Conservation (phyloP, 2,329 filamentous ascomycete species). For the Pseudogymnoascus sp. region DNA sequence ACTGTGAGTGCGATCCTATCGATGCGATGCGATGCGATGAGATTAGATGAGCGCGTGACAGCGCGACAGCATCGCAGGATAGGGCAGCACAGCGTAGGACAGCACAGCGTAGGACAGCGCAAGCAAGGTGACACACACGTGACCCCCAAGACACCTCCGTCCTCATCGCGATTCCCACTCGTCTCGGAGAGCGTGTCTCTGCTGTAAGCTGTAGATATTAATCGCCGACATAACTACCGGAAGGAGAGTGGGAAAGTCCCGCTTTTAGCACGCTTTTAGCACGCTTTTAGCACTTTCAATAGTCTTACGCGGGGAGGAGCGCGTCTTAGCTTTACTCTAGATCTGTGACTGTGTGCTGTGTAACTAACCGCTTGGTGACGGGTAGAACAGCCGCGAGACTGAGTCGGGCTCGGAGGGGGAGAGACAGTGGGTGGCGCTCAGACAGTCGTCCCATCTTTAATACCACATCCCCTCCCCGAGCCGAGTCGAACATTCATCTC, state of each 20-base stretch:
- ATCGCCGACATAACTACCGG: neutral
- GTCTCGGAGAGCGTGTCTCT: neutral
- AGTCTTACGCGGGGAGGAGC: neutral
- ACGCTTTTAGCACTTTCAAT: neutral
- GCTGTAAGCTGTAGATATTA: neutral
- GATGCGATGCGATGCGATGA: neutral
- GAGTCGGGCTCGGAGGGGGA: neutral
- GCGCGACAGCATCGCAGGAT: neutral
- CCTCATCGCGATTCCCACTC: neutral
- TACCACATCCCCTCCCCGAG: constrained; percentile 8
- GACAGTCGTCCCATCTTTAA: neutral
- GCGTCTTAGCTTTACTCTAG: neutral
- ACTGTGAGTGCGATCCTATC: neutral
- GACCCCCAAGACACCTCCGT: neutral
- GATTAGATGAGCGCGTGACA: no score
- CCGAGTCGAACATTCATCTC: neutral
- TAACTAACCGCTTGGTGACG: neutral
- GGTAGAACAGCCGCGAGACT: neutral
- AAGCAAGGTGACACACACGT: neutral
- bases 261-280: neutral
- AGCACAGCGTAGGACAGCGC: neutral
- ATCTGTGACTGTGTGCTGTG: no score
- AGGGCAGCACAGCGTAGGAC: neutral
- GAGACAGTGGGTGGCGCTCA: neutral
- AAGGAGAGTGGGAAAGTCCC: neutral